Percentiles rank a stretch among this genome's conserved stretches.
These are phyloP conservation scores for Heliamphora exappendiculata DNA, from an alignment of 148 eudicot genomes.

Conservation along the genomic window DNA sequence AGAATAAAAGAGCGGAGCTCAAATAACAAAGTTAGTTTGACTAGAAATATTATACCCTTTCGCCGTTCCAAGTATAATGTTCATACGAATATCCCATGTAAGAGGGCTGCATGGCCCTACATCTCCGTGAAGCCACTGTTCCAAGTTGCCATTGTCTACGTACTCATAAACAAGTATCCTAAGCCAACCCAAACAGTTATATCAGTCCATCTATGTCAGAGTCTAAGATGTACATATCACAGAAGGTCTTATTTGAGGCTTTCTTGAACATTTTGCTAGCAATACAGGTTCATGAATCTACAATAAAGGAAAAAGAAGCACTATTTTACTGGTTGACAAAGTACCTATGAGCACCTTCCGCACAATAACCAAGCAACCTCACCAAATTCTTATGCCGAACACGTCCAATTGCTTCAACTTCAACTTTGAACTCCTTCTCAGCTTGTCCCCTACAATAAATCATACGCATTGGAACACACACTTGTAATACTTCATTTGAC, in stretches of 20 bases:
- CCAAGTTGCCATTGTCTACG: slow-evolving; percentile 83
- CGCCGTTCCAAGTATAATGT: slow-evolving; percentile 67
- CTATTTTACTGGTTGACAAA: neutral
- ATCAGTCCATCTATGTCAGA: slow-evolving; percentile 1
- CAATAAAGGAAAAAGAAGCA: neutral
- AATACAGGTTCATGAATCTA: neutral
- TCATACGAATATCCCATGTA: slow-evolving; percentile 79
- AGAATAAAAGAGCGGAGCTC: neutral
- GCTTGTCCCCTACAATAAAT: slow-evolving; percentile 72
- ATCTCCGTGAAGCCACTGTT: slow-evolving; percentile 96
- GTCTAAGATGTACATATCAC: neutral
- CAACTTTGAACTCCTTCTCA: slow-evolving; percentile 88
- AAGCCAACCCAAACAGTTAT: slow-evolving; percentile 12
- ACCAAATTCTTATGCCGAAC: slow-evolving; percentile 92
- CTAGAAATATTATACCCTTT: slow-evolving; percentile 51
- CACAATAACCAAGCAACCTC: slow-evolving; percentile 83
- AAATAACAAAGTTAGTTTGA: neutral
- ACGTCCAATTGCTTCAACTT: slow-evolving; percentile 92
- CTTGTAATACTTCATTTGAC: no score
- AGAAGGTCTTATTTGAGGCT: neutral
- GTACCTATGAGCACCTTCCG: slow-evolving; percentile 93
- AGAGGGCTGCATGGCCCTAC: slow-evolving; percentile 74
- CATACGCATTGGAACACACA: neutral
- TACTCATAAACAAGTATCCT: slow-evolving; percentile 94
- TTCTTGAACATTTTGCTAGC: neutral